phyloP scores from a whole-genome alignment of 331 rosid species.

The Ulmus americana region DNA sequence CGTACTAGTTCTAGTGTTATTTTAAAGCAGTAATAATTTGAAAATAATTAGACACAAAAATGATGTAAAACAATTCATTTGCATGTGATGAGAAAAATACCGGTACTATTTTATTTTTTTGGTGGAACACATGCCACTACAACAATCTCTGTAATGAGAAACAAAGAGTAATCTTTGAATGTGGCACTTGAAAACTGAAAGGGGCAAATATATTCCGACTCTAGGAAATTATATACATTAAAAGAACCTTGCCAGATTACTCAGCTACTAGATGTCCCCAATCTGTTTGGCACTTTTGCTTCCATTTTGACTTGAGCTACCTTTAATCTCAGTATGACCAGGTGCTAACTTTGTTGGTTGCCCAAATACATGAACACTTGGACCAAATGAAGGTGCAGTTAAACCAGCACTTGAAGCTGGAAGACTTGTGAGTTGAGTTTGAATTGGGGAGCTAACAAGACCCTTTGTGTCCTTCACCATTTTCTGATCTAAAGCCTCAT shows the following conservation, averaged over 20 bases:
- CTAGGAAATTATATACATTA: constrained; percentile 1
- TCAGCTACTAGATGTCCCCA: constrained; percentile 9
- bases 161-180: too few relatives aligned
- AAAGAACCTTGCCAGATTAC: constrained; percentile 4
- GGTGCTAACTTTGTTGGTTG: constrained; percentile 39
- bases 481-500: constrained; percentile 38
- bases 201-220: too few relatives aligned
- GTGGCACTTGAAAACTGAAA: too few relatives aligned
- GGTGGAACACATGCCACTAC: too few relatives aligned
- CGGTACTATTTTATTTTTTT: too few relatives aligned
- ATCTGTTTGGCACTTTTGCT: constrained; percentile 19
- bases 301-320: constrained; percentile 20
- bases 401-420: constrained; percentile 33
- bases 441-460: constrained; percentile 21
- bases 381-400: constrained; percentile 35
- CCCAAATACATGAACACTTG: constrained; percentile 30
- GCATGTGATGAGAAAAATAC: too few relatives aligned
- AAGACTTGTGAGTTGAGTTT: constrained; percentile 41
- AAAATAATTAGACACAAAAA: too few relatives aligned
- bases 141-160: too few relatives aligned
- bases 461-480: constrained; percentile 32
- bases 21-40: too few relatives aligned
- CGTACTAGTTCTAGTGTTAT: too few relatives aligned
- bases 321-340: constrained; percentile 34
- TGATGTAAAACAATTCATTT: too few relatives aligned